Conservation (phyloP, 768 basidiomycete genomes). For the Suillus plorans region DNA sequence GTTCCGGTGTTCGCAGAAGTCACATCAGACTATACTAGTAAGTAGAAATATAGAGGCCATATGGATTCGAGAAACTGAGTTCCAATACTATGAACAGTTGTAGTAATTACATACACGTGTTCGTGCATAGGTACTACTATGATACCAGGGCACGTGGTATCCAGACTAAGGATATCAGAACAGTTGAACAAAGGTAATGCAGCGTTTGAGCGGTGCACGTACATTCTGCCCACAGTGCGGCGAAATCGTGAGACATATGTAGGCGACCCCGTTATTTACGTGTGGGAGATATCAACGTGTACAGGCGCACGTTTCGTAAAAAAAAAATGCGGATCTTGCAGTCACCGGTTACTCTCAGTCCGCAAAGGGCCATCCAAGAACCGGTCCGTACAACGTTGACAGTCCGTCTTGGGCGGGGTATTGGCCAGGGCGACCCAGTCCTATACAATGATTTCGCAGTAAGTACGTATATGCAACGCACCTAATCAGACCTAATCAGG, state of each 20-base stretch:
- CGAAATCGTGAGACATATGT: not conserved
- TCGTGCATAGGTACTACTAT: not conserved
- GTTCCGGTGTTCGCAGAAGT: slow-evolving; percentile 1
- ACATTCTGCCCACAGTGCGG: not conserved
- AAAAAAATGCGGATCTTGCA: slow-evolving; percentile 1
- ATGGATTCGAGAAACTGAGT: not conserved
- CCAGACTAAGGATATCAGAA: slow-evolving; percentile 1
- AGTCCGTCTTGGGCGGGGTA: not conserved
- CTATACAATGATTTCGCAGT: not conserved
- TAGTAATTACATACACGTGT: slow-evolving; percentile 2
- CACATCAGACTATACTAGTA: not conserved
- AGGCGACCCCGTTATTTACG: slow-evolving; percentile 2
- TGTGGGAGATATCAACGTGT: not conserved
- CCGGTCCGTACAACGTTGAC: not conserved
- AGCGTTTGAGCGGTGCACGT: not conserved
- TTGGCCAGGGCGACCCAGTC: not conserved
- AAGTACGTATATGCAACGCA: not conserved
- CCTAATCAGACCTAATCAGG: slow-evolving; percentile 4
- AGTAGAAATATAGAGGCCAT: not conserved
- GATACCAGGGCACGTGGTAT: not conserved
- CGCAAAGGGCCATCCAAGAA: not conserved
- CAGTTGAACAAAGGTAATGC: not conserved
- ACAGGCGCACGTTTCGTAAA: not conserved
- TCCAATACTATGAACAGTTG: not conserved
- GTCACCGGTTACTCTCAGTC: not conserved